These are phyloP conservation scores for Apostasia ramifera DNA, from an alignment of 106 monocot genomes.

Conservation along the genomic window DNA sequence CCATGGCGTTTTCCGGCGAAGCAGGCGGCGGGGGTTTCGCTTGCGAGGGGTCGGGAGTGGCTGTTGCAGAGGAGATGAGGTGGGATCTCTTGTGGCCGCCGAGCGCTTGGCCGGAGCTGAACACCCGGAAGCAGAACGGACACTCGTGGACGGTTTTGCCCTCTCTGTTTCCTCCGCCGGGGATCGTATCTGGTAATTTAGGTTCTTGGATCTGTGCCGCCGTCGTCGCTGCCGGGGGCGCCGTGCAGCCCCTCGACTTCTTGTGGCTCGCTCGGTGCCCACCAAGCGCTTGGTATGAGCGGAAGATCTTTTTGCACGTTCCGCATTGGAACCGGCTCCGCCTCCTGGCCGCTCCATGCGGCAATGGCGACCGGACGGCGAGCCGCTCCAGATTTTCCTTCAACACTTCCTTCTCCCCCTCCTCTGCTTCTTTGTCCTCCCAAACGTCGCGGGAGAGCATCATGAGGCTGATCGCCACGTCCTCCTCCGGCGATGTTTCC, in stretches of 20 bases:
- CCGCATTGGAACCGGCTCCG: conserved; percentile 5
- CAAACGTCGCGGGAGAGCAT: conserved; percentile 33
- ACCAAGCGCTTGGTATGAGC: conserved; percentile 16
- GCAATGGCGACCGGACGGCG: too few species aligned
- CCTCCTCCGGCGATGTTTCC: conserved; percentile 24
- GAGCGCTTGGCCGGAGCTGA: conserved; percentile 67
- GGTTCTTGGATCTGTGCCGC: neutral
- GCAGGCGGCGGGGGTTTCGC: neutral
- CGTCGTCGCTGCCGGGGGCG: neutral
- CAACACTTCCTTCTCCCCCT: neutral
- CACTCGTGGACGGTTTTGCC: conserved; percentile 29
- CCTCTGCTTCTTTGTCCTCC: neutral
- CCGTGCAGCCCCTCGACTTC: conserved; percentile 13
- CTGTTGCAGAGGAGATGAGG: neutral
- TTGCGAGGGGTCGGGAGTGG: neutral
- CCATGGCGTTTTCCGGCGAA: neutral
- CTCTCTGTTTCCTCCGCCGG: neutral
- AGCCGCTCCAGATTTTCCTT: neutral
- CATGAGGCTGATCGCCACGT: conserved; percentile 37
- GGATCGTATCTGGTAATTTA: too few species aligned
- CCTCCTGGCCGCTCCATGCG: neutral
- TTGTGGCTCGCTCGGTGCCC: conserved; percentile 29
- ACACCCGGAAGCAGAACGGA: conserved; percentile 42
- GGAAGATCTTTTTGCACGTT: conserved; percentile 12
- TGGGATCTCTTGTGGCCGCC: conserved; percentile 69